Evolutionary conservation across 2,329 filamentous ascomycete genomes (phyloP), one percentile per base, ranked within the genome.

Genomic region (Sporothrix mexicana): DNA sequence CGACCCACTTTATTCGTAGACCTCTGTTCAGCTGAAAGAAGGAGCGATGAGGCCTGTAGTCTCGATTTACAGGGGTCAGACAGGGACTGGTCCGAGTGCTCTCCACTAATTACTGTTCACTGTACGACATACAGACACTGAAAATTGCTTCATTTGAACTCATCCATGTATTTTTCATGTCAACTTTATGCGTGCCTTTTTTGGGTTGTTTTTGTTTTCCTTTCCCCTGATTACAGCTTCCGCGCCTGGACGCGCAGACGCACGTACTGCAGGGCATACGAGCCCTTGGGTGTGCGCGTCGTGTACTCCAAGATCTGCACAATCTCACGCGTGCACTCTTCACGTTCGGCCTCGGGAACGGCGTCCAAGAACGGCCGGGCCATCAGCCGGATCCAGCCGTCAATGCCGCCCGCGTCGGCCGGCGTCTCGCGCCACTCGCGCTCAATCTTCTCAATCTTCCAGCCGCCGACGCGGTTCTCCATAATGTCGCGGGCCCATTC

Each of bases 351-450:
- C 53, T 64, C 68, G 45, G 80, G 78, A 9, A 92, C 78, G 1
- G 80, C 82, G 75, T 90, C 87, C 72, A 93, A 82, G 67, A 90
- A 86, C 75, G 83, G 80, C 74, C 85, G 87, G 1, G 86, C 90
- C 85, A 93, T 90, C 74, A 93, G 79, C 76, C 87, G 81, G 36
- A 92, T 82, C 91, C 91, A 93, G 1, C 89, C 91, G 71, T 88
- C 86, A 12, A 93, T 81, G 0, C 90, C 90, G 2, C 88, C 88
- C 73, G 80, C 81, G 74, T 86, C 87, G n/a, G 85, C 83, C 25
- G 81, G 83, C 36, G 91, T 93, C 36, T 90, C 89, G 69, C 91
- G 81, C 82, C 90, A 92, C 81, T 92, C 90, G 23, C 84, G 79
- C 82, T 93, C 91, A 0, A 86, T 79, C 75, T 79, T 82, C 76